Conservation (phyloP, 2,329 filamentous ascomycete genomes). For the Fusarium sororula region DNA sequence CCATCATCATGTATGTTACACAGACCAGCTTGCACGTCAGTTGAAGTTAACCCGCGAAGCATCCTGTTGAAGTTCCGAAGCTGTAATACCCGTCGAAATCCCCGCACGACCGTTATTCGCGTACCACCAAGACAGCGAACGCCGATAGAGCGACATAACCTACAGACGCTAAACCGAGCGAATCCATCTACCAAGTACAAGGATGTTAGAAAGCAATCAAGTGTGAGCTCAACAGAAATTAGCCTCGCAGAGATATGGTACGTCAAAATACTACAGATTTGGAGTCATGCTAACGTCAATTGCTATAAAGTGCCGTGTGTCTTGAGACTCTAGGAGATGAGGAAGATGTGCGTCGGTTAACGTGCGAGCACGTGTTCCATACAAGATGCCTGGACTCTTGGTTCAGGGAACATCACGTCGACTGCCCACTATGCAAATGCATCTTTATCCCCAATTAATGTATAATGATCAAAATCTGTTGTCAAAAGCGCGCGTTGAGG, state of each 20-base stretch:
- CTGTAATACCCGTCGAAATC: not conserved
- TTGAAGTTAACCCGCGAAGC: not conserved
- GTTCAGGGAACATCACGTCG: not conserved
- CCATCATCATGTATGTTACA: not conserved
- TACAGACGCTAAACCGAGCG: not conserved
- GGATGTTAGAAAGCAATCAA: not conserved
- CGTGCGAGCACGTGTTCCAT: constrained; percentile 10
- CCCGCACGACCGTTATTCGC: not conserved
- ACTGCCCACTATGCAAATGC: constrained; percentile 9
- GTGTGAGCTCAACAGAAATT: not conserved
- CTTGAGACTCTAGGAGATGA: not conserved
- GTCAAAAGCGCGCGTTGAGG: not conserved
- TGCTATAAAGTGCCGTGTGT: not conserved
- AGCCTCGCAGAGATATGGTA: constrained; percentile 1
- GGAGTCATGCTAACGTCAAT: not conserved
- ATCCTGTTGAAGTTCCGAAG: not conserved
- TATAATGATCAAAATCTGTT: not conserved
- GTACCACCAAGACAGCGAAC: not conserved
- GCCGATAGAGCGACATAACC: not conserved
- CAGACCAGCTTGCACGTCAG: not conserved
- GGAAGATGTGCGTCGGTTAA: not conserved
- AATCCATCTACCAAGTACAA: not conserved
- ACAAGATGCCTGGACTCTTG: not conserved
- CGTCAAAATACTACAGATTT: not conserved
- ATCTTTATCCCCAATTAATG: not conserved